Conservation (phyloP, 73 alveolate species). For the Blepharisma japonicum region DNA sequence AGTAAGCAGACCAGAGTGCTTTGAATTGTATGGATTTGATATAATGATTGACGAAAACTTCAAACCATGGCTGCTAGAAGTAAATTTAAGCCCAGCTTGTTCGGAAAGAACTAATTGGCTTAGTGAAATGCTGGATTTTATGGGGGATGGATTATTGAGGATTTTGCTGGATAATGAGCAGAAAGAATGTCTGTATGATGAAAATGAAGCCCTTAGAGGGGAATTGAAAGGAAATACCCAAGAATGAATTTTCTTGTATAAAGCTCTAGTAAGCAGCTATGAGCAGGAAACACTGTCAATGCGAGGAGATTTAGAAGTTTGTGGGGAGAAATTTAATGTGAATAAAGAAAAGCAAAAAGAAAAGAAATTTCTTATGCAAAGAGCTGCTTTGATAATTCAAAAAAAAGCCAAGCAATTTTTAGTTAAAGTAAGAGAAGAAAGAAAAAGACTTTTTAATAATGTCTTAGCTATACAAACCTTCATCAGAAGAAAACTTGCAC, state of each 20-base stretch:
- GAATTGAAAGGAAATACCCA: slow-evolving; percentile 36
- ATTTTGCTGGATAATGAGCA: slow-evolving; percentile 45
- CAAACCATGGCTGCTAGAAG: slow-evolving; percentile 79
- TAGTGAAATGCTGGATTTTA: slow-evolving; percentile 65
- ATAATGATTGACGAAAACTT: slow-evolving; percentile 71
- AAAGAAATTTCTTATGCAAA: slow-evolving; percentile 25
- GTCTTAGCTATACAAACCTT: slow-evolving; percentile 35
- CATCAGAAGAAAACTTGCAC: slow-evolving; percentile 37
- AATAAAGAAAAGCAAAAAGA: slow-evolving; percentile 55
- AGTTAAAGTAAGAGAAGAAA: slow-evolving; percentile 6
- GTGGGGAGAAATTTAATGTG: slow-evolving; percentile 52
- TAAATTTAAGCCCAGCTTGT: slow-evolving; percentile 77
- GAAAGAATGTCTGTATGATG: slow-evolving; percentile 28
- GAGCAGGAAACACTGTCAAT: slow-evolving; percentile 30
- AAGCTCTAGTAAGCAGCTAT: slow-evolving; percentile 11
- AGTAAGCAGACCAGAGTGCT: slow-evolving; percentile 70
- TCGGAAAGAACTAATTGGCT: slow-evolving; percentile 74
- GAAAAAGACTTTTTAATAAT: not conserved
- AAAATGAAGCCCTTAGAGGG: slow-evolving; percentile 13
- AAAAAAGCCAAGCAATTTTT: slow-evolving; percentile 32
- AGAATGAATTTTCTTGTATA: slow-evolving; percentile 15
- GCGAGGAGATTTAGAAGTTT: slow-evolving; percentile 36
- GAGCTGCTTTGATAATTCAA: slow-evolving; percentile 39
- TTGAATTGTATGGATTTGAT: slow-evolving; percentile 93
- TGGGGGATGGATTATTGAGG: slow-evolving; percentile 63